Evolutionary conservation across 495 filamentous ascomycete genomes (phyloP).

Genomic region (Articulospora tetracladia): DNA sequence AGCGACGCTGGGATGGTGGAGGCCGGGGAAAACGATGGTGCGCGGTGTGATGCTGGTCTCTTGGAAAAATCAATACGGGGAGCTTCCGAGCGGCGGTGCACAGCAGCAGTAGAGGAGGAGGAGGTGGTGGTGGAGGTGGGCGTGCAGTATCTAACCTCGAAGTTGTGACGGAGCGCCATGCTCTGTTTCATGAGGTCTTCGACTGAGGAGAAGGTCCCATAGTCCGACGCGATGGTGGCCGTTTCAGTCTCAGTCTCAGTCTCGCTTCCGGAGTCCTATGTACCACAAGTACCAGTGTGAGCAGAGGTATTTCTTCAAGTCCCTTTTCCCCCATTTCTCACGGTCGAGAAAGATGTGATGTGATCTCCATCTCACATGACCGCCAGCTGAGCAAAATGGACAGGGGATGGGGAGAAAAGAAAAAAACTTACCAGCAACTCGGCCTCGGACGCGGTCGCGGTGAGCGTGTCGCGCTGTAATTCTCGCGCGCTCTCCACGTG

Average conservation of each 20-base stretch:
- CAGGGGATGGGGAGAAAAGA: not conserved
- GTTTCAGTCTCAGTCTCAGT: not conserved
- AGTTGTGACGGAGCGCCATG: not conserved
- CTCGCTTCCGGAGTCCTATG: too few species aligned
- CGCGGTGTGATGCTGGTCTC: not conserved
- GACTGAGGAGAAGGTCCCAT: not conserved
- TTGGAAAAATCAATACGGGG: too few species aligned
- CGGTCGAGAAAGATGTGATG: not conserved
- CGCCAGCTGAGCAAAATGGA: too few species aligned
- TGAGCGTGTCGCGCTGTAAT: not conserved
- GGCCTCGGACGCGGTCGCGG: not conserved
- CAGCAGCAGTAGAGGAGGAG: too few species aligned
- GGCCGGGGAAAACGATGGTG: not conserved
- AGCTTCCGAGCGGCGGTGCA: too few species aligned
- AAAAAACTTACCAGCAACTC: not conserved
- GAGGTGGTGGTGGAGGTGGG: too few species aligned
- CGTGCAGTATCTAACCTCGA: not conserved
- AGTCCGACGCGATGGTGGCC: not conserved
- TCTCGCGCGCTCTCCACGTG: not conserved
- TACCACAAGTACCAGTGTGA: too few species aligned
- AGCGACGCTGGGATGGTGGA: too few species aligned
- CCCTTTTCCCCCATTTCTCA: too few species aligned
- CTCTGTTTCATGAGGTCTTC: not conserved
- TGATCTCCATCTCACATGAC: not conserved
- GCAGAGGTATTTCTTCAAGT: too few species aligned